Conservation (phyloP, 495 filamentous ascomycete genomes). For the Podospora comata region DNA sequence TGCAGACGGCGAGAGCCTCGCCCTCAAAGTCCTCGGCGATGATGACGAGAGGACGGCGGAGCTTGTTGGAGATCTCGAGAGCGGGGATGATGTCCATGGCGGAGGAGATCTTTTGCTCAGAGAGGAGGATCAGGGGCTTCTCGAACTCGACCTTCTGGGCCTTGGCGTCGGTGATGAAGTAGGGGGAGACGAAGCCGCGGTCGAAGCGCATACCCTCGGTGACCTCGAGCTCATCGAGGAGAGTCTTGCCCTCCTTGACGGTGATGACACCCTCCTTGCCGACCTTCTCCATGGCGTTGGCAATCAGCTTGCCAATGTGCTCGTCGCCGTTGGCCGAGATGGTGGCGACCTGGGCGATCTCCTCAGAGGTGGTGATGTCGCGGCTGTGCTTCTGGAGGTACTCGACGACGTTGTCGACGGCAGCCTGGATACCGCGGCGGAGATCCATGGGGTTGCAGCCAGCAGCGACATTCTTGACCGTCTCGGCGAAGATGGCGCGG, state of each 20-base stretch:
- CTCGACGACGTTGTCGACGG: slow-evolving; percentile 88
- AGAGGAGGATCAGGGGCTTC: slow-evolving; percentile 96
- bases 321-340: slow-evolving; percentile 96
- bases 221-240: slow-evolving; percentile 95
- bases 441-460: slow-evolving; percentile 99
- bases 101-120: slow-evolving; percentile 99
- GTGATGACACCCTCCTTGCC: slow-evolving; percentile 99
- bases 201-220: slow-evolving; percentile 99
- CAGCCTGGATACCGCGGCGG: slow-evolving; percentile 91
- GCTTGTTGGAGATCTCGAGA: slow-evolving; percentile 91
- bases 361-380: slow-evolving; percentile 93
- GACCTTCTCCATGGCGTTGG: slow-evolving; percentile 98
- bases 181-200: slow-evolving; percentile 95
- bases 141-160: slow-evolving; percentile 98
- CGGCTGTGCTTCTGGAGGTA: slow-evolving; percentile 92
- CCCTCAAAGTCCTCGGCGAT: slow-evolving; percentile 99
- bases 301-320: slow-evolving; percentile 93
- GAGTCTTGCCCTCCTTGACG: slow-evolving; percentile 98
- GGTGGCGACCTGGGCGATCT: slow-evolving; percentile 97
- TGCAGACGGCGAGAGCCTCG: slow-evolving; percentile 96
- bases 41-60: slow-evolving; percentile 93
- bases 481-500: slow-evolving; percentile 98
- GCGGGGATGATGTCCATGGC: slow-evolving; percentile 98
- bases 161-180: slow-evolving; percentile 99
- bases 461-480: slow-evolving; percentile 98